A percentile compares a stretch with the other conserved stretches of the same genome.
Conservation (phyloP, 2,329 filamentous ascomycete species). For the Penicillium sp. region DNA sequence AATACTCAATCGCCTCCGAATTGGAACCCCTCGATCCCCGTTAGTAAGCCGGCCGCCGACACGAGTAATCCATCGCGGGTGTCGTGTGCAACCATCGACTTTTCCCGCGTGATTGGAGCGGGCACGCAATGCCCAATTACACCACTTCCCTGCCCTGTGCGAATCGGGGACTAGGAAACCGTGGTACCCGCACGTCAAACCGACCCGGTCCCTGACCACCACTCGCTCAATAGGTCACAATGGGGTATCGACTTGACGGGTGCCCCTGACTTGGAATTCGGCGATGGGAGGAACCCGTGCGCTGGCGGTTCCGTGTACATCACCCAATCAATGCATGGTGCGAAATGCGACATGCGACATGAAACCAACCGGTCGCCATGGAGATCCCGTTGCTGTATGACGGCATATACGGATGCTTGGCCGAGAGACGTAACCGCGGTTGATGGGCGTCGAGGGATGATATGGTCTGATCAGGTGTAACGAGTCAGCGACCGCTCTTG, state of each 20-base stretch:
- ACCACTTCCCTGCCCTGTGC: not conserved
- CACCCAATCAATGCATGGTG: not conserved
- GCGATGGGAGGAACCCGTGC: not conserved
- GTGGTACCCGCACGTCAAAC: not conserved
- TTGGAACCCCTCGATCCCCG: not conserved
- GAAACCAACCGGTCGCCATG: slow-evolving; percentile 1
- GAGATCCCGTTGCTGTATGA: not conserved
- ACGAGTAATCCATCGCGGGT: not conserved
- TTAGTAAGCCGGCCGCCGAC: not conserved
- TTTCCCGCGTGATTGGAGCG: not conserved
- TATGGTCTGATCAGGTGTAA: not conserved
- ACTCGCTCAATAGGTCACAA: not conserved
- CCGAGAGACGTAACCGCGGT: not conserved
- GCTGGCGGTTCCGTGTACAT: not conserved
- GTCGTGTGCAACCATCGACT: not conserved
- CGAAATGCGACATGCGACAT: not conserved
- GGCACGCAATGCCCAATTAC: not conserved
- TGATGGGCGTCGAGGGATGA: not conserved
- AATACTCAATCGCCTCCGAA: not conserved
- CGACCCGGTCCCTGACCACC: not conserved
- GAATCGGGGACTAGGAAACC: not conserved
- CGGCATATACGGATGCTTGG: not conserved
- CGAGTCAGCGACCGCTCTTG: not conserved
- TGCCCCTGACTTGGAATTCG: not conserved
- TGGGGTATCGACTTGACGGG: not conserved